Evolutionary conservation across 345 rosid genomes (phyloP), one percentile per base, ranked within the genome.

Genomic region (Aquilaria malaccensis): DNA sequence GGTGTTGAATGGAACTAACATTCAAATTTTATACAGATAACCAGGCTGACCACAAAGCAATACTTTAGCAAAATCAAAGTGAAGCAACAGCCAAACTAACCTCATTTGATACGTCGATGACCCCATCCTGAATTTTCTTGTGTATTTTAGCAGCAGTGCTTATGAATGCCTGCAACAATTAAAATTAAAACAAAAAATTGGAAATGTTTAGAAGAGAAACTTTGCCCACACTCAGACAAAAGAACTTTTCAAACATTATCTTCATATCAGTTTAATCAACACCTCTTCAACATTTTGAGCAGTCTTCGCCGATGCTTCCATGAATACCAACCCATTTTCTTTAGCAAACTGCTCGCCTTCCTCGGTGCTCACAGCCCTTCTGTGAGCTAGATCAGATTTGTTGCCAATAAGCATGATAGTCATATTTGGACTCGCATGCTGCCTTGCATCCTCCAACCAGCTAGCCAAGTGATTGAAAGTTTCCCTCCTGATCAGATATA

Each of bases 221-320:
- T 9, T 22, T 37, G 43, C 43, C 22, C 5, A 37, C 43, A 37
- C 43, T 4, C 43, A 2, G 7, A 37, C 32, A 53, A 2, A 22
- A 9, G 14, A 32, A 33, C 22, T 22, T 37, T 37, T 37, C 43
- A 37, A 37, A 37, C 43, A 37, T 37, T 37, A 2, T 37, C 5
- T 37, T 9, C 7, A 50, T 31, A 57, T 14, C 30, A 32, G 6
- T 52, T 1, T 37, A 22, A 2, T 41, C 5, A 14, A 57, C 55
- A 86, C 94, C 86, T 86, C 94, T 73, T 86, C 94, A 13, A 86
- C 94, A 71, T 86, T 86, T 67, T 80, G 89, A 62, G 90, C 85
- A 48, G 94, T 86, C 70, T 80, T 86, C 5, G 94, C 94, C 43
- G 94, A 86, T 52, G 94, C 94, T 67, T 86, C 94, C 87, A 84